A percentile compares a stretch with the other conserved stretches of the same genome.
Conservation (phyloP, 257 asterid species). For the Salvia miltiorrhiza region DNA sequence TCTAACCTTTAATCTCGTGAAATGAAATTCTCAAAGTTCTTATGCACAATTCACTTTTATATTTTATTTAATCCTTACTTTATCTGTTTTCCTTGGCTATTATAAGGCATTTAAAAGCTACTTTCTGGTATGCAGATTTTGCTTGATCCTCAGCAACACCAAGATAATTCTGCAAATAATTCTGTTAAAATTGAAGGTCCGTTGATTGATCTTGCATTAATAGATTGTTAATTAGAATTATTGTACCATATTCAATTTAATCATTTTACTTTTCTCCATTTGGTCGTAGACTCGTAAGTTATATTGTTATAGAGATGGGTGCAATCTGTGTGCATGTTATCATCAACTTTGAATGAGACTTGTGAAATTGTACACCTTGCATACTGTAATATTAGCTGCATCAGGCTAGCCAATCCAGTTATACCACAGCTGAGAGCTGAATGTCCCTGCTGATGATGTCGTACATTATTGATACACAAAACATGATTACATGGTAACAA, state of each 20-base stretch:
- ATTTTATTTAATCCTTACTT: not conserved
- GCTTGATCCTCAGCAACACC: slow-evolving; percentile 28
- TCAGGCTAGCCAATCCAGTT: no score
- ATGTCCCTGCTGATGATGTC: no score
- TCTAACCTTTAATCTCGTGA: not conserved
- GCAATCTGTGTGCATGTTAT: no score
- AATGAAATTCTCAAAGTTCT: not conserved
- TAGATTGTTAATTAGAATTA: slow-evolving; percentile 6
- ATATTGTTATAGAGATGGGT: no score
- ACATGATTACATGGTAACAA: no score
- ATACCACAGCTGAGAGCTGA: no score
- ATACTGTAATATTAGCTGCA: no score
- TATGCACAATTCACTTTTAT: not conserved
- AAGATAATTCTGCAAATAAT: slow-evolving; percentile 32
- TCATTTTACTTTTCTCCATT: not conserved
- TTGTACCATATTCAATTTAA: not conserved
- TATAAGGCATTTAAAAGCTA: not conserved
- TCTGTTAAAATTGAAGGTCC: slow-evolving; percentile 54
- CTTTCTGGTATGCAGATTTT: slow-evolving; percentile 46
- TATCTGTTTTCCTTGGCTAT: not conserved
- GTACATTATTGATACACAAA: no score
- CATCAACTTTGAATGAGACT: no score
- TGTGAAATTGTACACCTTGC: no score
- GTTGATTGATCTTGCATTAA: slow-evolving; percentile 14
- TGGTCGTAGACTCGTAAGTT: no score